Percentiles rank a stretch among this genome's conserved stretches.
These are phyloP conservation scores for Diospyros kaki DNA, from an alignment of 148 eudicot genomes.

Conservation along the genomic window DNA sequence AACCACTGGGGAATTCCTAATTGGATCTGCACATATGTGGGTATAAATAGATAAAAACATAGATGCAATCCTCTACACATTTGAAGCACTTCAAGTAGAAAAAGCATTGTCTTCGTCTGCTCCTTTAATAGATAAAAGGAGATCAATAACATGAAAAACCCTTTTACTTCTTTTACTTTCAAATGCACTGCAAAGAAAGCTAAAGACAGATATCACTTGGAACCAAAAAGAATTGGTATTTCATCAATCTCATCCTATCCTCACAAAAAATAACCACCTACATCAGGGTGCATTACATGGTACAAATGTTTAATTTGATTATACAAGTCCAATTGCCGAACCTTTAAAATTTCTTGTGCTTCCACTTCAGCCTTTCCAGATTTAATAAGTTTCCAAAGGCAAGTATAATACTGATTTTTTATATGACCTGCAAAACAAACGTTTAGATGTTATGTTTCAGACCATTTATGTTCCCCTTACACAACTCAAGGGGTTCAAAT, in stretches of 20 bases:
- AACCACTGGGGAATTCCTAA: too few relatives aligned
- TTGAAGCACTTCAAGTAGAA: background rate
- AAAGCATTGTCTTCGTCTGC: background rate
- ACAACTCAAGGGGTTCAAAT: background rate
- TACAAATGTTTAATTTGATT: background rate
- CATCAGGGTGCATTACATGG: background rate
- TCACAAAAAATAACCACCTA: background rate
- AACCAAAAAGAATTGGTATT: background rate
- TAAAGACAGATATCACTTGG: background rate
- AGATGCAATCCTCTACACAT: background rate
- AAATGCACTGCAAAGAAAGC: background rate
- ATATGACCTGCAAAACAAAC: constrained; percentile 52
- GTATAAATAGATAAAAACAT: background rate
- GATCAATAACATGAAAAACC: background rate
- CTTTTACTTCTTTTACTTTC: background rate
- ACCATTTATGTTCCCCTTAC: background rate
- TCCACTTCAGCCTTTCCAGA: constrained; percentile 56
- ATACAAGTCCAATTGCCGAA: constrained; percentile 14
- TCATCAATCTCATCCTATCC: background rate
- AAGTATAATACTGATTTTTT: constrained; percentile 59
- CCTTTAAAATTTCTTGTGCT: constrained; percentile 65
- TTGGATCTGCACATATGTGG: background rate
- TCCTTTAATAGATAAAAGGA: background rate
- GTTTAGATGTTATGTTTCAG: background rate
- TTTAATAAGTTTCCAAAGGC: constrained; percentile 66